phyloP scores from a whole-genome alignment of 2,329 filamentous ascomycete species.

The Aquanectria penicillioides region DNA sequence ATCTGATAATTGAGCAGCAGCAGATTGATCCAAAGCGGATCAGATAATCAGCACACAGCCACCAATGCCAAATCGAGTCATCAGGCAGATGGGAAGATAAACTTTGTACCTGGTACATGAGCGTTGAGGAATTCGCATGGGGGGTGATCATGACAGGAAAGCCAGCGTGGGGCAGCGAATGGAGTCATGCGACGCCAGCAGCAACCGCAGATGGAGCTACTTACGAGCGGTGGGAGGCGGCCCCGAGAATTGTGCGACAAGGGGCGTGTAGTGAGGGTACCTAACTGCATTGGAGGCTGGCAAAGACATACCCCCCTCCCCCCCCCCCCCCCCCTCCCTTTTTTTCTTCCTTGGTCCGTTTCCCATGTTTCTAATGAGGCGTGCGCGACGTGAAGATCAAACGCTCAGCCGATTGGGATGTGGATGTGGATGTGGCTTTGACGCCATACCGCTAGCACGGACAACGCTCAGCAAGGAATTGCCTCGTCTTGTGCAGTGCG shows the following conservation, averaged over 20 bases:
- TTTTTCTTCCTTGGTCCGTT: too few relatives aligned
- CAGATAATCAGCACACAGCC: constrained; percentile 21
- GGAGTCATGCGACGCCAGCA: too few relatives aligned
- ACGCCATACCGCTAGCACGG: constrained; percentile 31
- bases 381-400: constrained; percentile 2
- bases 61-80: background rate
- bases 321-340: too few relatives aligned
- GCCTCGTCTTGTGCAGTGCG: constrained; percentile 28
- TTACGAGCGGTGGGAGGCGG: too few relatives aligned
- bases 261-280: too few relatives aligned
- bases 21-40: constrained; percentile 16
- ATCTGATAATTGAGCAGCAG: constrained; percentile 24
- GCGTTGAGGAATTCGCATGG: background rate
- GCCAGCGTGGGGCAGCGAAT: too few relatives aligned
- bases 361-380: too few relatives aligned
- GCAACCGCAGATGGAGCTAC: too few relatives aligned
- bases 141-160: too few relatives aligned
- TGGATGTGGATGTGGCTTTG: constrained; percentile 24
- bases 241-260: too few relatives aligned
- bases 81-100: background rate
- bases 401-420: constrained; percentile 17
- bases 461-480: constrained; percentile 39
- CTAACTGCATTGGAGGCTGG: too few relatives aligned
- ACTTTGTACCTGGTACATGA: constrained; percentile 5
- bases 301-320: too few relatives aligned